phyloP scores from a whole-genome alignment of 257 asterid genomes.

The Gentiana macrophylla region DNA sequence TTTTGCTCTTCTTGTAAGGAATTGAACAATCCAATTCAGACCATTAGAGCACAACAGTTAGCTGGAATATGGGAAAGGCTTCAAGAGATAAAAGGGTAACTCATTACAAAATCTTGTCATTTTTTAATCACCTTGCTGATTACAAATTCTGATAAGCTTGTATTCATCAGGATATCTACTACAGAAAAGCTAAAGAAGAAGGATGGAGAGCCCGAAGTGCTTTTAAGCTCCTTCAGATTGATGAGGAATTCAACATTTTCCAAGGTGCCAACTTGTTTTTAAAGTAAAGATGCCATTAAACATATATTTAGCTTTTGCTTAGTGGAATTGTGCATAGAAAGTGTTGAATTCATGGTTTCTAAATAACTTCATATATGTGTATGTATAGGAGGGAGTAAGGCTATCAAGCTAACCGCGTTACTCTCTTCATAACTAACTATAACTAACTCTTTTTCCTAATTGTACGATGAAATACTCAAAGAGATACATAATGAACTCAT shows the following conservation, averaged over 20 bases:
- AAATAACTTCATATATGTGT: too few species aligned
- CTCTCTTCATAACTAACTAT: too few species aligned
- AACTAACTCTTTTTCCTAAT: too few species aligned
- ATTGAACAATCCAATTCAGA: neutral
- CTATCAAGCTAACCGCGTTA: too few species aligned
- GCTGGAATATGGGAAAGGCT: slow-evolving; percentile 67
- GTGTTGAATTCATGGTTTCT: too few species aligned
- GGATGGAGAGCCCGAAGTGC: slow-evolving; percentile 99
- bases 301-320: too few species aligned
- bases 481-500: too few species aligned
- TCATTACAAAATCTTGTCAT: neutral
- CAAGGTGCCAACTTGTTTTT: slow-evolving; percentile 36
- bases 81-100: slow-evolving; percentile 89
- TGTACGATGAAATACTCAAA: too few species aligned
- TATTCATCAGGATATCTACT: slow-evolving; percentile 72
- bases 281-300: too few species aligned
- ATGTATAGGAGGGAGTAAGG: too few species aligned
- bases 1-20: neutral
- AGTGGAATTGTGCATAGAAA: too few species aligned
- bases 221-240: slow-evolving; percentile 95
- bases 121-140: neutral
- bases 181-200: slow-evolving; percentile 97
- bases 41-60: neutral
- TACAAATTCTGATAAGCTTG: slow-evolving; percentile 3
- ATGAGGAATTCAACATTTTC: slow-evolving; percentile 85